Base-by-base conservation (phyloP, 2,329 filamentous ascomycete species). In the Aspergillus sp. region DNA sequence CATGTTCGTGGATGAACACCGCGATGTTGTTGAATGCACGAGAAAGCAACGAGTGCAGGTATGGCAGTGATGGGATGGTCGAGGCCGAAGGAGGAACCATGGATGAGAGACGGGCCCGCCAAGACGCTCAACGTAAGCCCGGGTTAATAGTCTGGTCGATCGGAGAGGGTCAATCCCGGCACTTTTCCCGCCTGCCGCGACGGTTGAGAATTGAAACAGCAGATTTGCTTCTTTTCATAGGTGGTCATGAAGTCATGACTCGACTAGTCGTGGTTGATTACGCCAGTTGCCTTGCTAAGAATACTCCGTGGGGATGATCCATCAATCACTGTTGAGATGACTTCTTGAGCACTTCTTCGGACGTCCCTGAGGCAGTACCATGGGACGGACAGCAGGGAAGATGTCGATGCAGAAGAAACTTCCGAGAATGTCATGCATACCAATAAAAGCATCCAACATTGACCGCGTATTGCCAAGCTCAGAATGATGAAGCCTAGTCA, bases 401-500 rank as follows among this genome's bases (percentile, higher is more conserved):
- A 5, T 10, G 9, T 9, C 23, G 9, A 45, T 19, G 17, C 9
- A 10, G 41, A 30, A 30, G n/a, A 30, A 30, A 28, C n/a, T 50
- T 28, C 47, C 8, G 15, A 15, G 21, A 15, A 30, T 50, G 23
- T 28, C 47, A 15, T 30, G 47, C 47, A 49, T 49, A n/a, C 32
- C 21, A n/a, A n/a, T 13, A 49, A 25, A 25, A 13, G 19, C 17
- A 48, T 25, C 15, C 15, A 49, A 30, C 6, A n/a, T 10, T 4
- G 47, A 50, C 47, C 47, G 47, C 36, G 15, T 23, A 36, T 12
- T 52, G 56, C 59, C 59, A 61, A 61, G 59, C 32, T 15, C 45
- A 38, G 32, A 61, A 61, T 59, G 38, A 47, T 50, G 59, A 48
- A 56, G 59, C 59, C 59, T 61, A 61, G 39, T n/a, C 49, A 19